Percentiles rank a stretch among this genome's conserved stretches.
Evolutionary conservation across 2,329 filamentous ascomycete genomes (phyloP).

Genomic region (Penicillium rolfsii): DNA sequence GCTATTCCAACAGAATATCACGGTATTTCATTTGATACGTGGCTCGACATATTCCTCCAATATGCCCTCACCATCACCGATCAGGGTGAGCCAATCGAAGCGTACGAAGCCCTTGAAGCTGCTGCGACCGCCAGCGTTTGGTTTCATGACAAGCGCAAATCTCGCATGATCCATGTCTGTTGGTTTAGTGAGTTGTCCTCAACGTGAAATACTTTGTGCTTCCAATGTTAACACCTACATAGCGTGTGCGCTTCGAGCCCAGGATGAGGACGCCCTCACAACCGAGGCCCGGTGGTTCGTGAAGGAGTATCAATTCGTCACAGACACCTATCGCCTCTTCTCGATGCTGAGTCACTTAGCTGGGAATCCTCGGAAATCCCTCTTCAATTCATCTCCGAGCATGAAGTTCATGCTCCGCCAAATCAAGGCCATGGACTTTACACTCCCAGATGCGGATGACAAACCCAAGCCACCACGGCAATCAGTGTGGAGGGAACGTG

Average conservation of each 20-base stretch:
- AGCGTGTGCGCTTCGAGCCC: slow-evolving; percentile 80
- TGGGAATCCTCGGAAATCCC: slow-evolving; percentile 61
- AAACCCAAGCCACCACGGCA: slow-evolving; percentile 41
- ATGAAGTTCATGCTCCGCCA: slow-evolving; percentile 92
- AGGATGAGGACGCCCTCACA: slow-evolving; percentile 75
- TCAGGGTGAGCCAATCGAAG: slow-evolving; percentile 67
- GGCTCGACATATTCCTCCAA: slow-evolving; percentile 88
- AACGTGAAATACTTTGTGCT: background rate
- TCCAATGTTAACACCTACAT: slow-evolving; percentile 20
- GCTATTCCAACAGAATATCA: slow-evolving; percentile 64
- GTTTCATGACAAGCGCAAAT: slow-evolving; percentile 67
- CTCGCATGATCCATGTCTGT: slow-evolving; percentile 73
- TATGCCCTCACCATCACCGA: slow-evolving; percentile 78
- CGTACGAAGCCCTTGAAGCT: slow-evolving; percentile 78
- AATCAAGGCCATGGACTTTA: slow-evolving; percentile 84
- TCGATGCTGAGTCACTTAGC: slow-evolving; percentile 75
- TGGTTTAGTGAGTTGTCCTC: slow-evolving; percentile 65
- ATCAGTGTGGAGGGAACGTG: slow-evolving; percentile 49
- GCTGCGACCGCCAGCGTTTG: slow-evolving; percentile 83
- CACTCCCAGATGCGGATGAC: slow-evolving; percentile 54
- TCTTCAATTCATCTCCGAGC: slow-evolving; percentile 78
- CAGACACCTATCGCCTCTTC: slow-evolving; percentile 83
- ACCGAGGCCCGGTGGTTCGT: slow-evolving; percentile 81
- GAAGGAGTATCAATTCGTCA: slow-evolving; percentile 76
- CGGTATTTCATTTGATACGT: slow-evolving; percentile 77